Evolutionary conservation across 352 stramenopile species (phyloP).

Genomic region (Lagenidium giganteum): DNA sequence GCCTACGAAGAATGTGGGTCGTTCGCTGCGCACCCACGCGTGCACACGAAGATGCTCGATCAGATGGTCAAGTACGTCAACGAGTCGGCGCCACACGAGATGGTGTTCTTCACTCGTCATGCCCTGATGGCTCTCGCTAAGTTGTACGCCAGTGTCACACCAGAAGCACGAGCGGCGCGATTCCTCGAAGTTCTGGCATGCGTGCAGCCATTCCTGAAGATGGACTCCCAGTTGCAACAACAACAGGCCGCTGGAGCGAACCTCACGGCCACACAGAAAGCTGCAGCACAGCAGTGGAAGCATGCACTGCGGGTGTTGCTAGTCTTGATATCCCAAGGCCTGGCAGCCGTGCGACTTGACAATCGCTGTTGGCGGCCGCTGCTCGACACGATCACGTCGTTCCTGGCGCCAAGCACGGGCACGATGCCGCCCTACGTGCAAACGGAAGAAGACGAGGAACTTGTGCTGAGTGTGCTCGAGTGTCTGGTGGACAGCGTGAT

Average conservation of each 20-base stretch:
- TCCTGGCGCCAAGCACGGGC: conserved; percentile 51
- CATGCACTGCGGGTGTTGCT: conserved; percentile 66
- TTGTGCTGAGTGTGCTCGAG: conserved; percentile 73
- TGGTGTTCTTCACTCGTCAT: conserved; percentile 80
- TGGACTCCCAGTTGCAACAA: conserved; percentile 21
- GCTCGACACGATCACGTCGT: conserved; percentile 54
- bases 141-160: conserved; percentile 61
- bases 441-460: conserved; percentile 67
- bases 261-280: conserved; percentile 55
- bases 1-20: conserved; percentile 79
- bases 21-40: conserved; percentile 48
- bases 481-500: conserved; percentile 72
- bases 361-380: conserved; percentile 48
- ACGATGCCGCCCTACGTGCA: conserved; percentile 51
- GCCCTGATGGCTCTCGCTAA: conserved; percentile 70
- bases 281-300: conserved; percentile 68
- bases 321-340: conserved; percentile 63
- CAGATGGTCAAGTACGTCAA: conserved; percentile 65
- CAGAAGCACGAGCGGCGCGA: conserved; percentile 39
- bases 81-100: conserved; percentile 27
- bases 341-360: conserved; percentile 44
- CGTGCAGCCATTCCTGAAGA: conserved; percentile 58
- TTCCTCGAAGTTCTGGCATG: conserved; percentile 64
- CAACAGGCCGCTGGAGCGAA: no score
- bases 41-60: conserved; percentile 65